phyloP scores from a whole-genome alignment of 768 basidiomycete species.

The Cyclocybe aegerita region DNA sequence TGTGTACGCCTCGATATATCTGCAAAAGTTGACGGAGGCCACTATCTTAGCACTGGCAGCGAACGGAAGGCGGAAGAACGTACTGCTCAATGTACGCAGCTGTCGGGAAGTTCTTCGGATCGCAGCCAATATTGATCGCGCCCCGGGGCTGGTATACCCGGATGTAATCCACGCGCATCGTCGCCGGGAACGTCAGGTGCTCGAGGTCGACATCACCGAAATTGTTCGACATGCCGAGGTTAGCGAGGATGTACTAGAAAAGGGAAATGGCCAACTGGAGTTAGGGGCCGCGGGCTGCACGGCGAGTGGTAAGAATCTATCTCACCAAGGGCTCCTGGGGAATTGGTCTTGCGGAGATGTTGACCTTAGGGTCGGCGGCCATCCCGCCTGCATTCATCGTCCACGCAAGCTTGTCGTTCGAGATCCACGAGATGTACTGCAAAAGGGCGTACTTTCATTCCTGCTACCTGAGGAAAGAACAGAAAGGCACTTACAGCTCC shows the following conservation, averaged over 20 bases:
- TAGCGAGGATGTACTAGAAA: slow-evolving; percentile 75
- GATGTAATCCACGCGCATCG: slow-evolving; percentile 83
- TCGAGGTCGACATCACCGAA: slow-evolving; percentile 72
- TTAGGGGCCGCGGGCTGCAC: not conserved
- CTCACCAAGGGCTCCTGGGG: slow-evolving; percentile 83
- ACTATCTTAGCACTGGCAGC: not conserved
- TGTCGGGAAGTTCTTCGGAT: slow-evolving; percentile 79
- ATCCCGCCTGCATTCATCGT: slow-evolving; percentile 64
- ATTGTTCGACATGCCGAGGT: slow-evolving; percentile 82
- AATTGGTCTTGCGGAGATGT: slow-evolving; percentile 69
- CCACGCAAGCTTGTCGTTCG: slow-evolving; percentile 64
- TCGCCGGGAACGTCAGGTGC: slow-evolving; percentile 69
- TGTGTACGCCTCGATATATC: slow-evolving; percentile 69
- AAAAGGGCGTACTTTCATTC: not conserved
- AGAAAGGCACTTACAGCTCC: slow-evolving; percentile 8
- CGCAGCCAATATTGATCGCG: slow-evolving; percentile 79
- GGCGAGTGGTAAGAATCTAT: not conserved
- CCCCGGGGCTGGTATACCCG: slow-evolving; percentile 84
- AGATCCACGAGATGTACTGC: slow-evolving; percentile 82
- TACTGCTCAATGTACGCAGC: slow-evolving; percentile 75
- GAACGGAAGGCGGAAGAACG: slow-evolving; percentile 17
- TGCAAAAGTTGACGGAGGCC: slow-evolving; percentile 12
- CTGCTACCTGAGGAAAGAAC: not conserved
- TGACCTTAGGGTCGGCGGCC: slow-evolving; percentile 48
- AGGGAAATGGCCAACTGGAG: not conserved